Percentiles rank a stretch among this genome's conserved stretches.
Evolutionary conservation across 2,329 filamentous ascomycete genomes (phyloP).

Genomic region (Pseudopyrenochaeta lycopersici): DNA sequence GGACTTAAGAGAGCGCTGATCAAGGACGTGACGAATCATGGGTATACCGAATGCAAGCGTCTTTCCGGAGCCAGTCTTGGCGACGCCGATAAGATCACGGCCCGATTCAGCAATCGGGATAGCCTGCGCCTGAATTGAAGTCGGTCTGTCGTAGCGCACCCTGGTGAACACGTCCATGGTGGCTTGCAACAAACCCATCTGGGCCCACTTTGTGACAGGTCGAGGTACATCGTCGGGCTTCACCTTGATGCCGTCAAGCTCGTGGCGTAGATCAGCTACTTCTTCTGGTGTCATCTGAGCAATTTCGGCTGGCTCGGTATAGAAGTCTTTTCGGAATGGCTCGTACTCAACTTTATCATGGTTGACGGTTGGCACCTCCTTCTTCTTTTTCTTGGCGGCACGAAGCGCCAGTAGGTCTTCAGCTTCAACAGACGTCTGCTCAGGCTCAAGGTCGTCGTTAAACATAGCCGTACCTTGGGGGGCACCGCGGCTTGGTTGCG

Average conservation of each 20-base stretch:
- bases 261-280: constrained; percentile 79
- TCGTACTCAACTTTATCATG: constrained; percentile 87
- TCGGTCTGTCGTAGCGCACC: constrained; percentile 86
- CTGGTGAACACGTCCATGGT: constrained; percentile 85
- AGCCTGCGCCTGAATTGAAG: constrained; percentile 93
- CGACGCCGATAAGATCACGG: constrained; percentile 92
- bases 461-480: constrained; percentile 87
- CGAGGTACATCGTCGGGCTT: constrained; percentile 79
- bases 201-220: constrained; percentile 95
- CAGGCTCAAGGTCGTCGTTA: constrained; percentile 80
- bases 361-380: constrained; percentile 88
- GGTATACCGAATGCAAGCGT: constrained; percentile 94
- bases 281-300: constrained; percentile 85
- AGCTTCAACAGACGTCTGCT: constrained; percentile 69
- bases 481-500: constrained; percentile 54
- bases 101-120: constrained; percentile 96
- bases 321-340: constrained; percentile 92
- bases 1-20: constrained; percentile 82
- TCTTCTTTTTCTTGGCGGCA: constrained; percentile 84
- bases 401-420: constrained; percentile 62
- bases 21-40: constrained; percentile 98
- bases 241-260: constrained; percentile 95
- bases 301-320: constrained; percentile 87
- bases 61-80: constrained; percentile 97
- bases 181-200: constrained; percentile 88